Base-by-base conservation (phyloP, 1,284 basidiomycete species). In the Tilletia setariae region DNA sequence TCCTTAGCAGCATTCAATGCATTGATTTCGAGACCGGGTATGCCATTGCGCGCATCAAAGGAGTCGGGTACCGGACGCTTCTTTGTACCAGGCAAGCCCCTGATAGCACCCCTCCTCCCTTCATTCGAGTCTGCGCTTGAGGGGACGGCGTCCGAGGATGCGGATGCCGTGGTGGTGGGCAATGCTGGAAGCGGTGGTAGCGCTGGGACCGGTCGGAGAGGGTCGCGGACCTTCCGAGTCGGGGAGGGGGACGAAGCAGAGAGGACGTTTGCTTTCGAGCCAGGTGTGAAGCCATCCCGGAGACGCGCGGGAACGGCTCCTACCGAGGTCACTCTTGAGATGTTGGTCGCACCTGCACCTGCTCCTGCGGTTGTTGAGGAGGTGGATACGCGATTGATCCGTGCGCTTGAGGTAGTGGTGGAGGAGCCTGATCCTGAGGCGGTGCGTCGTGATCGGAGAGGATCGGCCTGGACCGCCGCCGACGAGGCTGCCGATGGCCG, bases 201-300 rank as follows among this genome's bases (percentile, higher is more conserved):
- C 21, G 21, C 28, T 2, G 51, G 51, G 11, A 53, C 51, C 1
- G 51, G 51, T 53, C 51, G 23, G 3, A 53, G 21, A 25, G 51
- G 51, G 23, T 53, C 28, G 23, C 51, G 51, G 7, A 53, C 21
- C 23, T 53, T 53, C 21, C 51, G 51, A 21, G 51, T 21, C 7
- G 51, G 51, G 28, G 51, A 53, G 15, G 51, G 51, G 11, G 51
- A 53, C 7, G 51, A 53, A 23, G 51, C 23, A 28, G 51, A 53
- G 11, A 53, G 51, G 23, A 53, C 3, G 51, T 53, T 23, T 15
- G 16, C 13, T 23, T 53, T 53, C 3, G 51, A 21, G 16, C 51
- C 35, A 11, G 6, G 4, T 4, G 35, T 11, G 11, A 40, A 6
- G 35, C 35, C 35, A 6, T 40, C 35, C 11, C 35, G 4, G 6